Conservation (phyloP, 208 protist species). For the Kentomonas sorsogonicus region DNA sequence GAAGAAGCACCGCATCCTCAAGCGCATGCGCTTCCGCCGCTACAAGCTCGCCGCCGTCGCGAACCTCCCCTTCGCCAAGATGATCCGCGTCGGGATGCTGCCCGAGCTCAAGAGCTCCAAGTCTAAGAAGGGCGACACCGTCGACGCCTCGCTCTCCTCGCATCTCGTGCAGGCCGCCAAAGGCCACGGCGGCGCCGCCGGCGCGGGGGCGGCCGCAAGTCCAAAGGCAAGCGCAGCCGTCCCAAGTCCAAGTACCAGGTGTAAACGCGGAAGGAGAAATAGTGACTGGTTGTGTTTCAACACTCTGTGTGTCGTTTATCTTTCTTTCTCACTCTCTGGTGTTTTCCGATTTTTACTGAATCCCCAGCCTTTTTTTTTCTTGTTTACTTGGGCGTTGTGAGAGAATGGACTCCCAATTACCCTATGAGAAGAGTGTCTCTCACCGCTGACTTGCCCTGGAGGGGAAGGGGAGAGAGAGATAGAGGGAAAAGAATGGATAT, state of each 20-base stretch:
- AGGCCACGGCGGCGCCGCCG: constrained; percentile 15
- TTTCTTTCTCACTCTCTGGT: not conserved
- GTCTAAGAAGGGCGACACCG: constrained; percentile 73
- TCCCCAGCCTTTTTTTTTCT: constrained; percentile 15
- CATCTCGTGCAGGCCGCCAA: constrained; percentile 63
- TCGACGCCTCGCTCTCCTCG: constrained; percentile 59
- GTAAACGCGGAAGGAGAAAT: constrained; percentile 21
- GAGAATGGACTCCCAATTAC: not conserved
- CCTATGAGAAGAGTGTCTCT: not conserved
- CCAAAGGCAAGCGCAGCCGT: constrained; percentile 55
- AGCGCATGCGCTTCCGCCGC: constrained; percentile 84
- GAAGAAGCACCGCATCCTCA: constrained; percentile 88
- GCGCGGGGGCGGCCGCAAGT: constrained; percentile 30
- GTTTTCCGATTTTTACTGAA: constrained; percentile 1
- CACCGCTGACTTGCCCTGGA: too few relatives aligned
- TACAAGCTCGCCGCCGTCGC: constrained; percentile 88
- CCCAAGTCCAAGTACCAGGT: constrained; percentile 90
- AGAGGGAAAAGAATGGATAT: too few relatives aligned
- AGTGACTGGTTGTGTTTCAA: too few relatives aligned
- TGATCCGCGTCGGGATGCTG: constrained; percentile 90
- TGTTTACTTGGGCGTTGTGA: not conserved
- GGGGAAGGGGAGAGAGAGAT: too few relatives aligned
- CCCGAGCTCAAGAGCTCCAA: constrained; percentile 89
- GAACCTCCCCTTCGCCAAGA: constrained; percentile 86
- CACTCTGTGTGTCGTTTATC: too few relatives aligned